Base-by-base conservation (phyloP, 1,284 basidiomycete species). In the Grifola frondosa region DNA sequence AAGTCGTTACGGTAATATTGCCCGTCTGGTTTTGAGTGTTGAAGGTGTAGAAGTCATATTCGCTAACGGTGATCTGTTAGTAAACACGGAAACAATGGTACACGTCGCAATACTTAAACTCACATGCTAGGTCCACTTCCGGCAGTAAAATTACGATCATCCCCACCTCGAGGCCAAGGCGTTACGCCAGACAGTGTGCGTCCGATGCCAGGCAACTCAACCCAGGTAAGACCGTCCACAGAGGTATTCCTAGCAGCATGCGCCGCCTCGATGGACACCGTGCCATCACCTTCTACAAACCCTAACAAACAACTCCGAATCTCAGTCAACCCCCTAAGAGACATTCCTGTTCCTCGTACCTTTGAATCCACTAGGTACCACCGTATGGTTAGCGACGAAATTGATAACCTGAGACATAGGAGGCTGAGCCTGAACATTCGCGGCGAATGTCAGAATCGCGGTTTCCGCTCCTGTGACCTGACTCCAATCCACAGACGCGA, bases 11-110 rank as follows among this genome's bases (percentile, higher is more conserved):
- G n/a, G 63, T 63, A 25, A 71, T 58, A 28, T 71, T 78, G 16
- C 76, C 63, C 29, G 55, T 59, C 11, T 74, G 74, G 20, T 61
- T 62, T 19, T 60, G 56, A 10, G 66, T 69, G 60, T 78, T 73
- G 66, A 81, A 81, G 33, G 70, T 78, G 62, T 68, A 80, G 61
- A 87, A 85, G 59, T 84, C 81, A 59, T 86, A 86, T 62, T 53
- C 57, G 47, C 54, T 57, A 22, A 6, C 4, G 34, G 15, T 2
- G 26, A n/a, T n/a, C n/a, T n/a, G n/a, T n/a, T n/a, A n/a, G n/a
- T n/a, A n/a, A n/a, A n/a, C n/a, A n/a, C n/a, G n/a, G n/a, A n/a
- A n/a, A n/a, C n/a, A n/a, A n/a, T n/a, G n/a, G n/a, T n/a, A n/a
- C n/a, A n/a, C n/a, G n/a, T n/a, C n/a, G n/a, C n/a, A 41, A 25